phyloP scores from a whole-genome alignment of 441 rosid species.

The Pelargonium cotyledonis region DNA sequence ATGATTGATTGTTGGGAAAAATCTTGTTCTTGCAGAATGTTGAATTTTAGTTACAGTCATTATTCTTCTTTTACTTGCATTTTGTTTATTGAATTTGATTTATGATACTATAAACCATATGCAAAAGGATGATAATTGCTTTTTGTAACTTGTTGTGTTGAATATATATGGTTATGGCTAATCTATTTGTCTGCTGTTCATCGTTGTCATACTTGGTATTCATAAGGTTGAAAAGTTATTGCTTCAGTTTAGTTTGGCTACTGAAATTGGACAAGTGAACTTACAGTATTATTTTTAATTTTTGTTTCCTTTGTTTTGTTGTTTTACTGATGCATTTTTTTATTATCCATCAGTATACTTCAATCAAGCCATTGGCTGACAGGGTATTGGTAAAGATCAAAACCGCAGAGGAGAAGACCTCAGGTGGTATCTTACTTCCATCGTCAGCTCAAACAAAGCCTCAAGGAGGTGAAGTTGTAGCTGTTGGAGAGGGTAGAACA shows the following conservation, averaged over 20 bases:
- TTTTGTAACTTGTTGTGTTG: too few species aligned
- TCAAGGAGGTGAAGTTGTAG: slow-evolving; percentile 88
- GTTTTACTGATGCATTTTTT: background rate
- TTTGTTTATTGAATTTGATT: too few species aligned
- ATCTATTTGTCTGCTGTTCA: too few species aligned
- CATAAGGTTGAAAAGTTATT: too few species aligned
- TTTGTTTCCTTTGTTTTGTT: background rate
- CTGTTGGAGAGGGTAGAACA: slow-evolving; percentile 78
- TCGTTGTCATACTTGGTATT: too few species aligned
- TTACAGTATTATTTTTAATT: background rate
- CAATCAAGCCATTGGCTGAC: slow-evolving; percentile 77
- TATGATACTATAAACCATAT: too few species aligned
- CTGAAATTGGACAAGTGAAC: too few species aligned
- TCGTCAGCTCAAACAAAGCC: slow-evolving; percentile 73
- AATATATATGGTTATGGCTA: background rate
- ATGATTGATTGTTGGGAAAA: background rate
- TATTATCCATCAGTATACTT: slow-evolving; percentile 50
- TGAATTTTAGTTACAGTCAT: background rate
- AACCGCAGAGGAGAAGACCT: slow-evolving; percentile 73
- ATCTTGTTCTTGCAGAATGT: background rate
- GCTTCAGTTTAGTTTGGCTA: too few species aligned
- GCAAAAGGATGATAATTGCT: too few species aligned
- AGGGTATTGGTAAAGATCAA: slow-evolving; percentile 80
- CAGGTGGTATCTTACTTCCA: slow-evolving; percentile 83
- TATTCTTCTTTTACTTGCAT: too few species aligned